Evolutionary conservation across 345 rosid genomes (phyloP), one percentile per base, ranked within the genome.

Genomic region (Hypericum perforatum): DNA sequence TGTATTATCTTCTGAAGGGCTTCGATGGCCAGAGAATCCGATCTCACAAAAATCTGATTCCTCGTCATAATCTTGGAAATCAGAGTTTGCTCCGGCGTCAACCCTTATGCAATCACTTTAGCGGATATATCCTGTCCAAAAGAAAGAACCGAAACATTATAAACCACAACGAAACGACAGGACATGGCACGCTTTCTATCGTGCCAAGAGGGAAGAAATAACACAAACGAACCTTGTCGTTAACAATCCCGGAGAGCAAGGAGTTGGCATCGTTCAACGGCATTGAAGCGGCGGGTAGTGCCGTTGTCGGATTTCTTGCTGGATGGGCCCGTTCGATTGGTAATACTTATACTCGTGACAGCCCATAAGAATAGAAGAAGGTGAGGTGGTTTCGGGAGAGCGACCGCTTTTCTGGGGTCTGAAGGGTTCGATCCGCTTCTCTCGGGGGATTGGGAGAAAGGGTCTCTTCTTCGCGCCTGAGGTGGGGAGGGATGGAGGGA

Each of bases 1-100:
- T 84, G 97, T 44, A 89, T 84, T 97, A 94, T 94, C 74, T 84
- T 89, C 71, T 89, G 97, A 62, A 94, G 95, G 11, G 99, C 99
- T 51, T 86, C 99, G 6, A 86, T 77, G 13, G 99, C 99, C 60
- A 86, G 72, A 0, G 99, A 66, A 70, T 84, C 99, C 0, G 97
- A 77, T 0, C 82, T 71, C 8, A 94, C 97, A 66, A 89, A 94
- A 60, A 86, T 74, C 41, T 97, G 99, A 58, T 81, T 84, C 64
- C 89, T 77, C 0, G 99, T 94, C 99, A 94, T 94, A 45, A 94
- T 72, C 67, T 84, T 84, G 9, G 99, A 94, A 29, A 94, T 89
- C 32, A 70, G 15, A 6, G 99, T 94, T 70, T 86, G 95, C 52
- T 94, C 97, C 0, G 97, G 95, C 49, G 81, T 78, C 77, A 94